Percentiles rank a stretch among this genome's conserved stretches.
These are phyloP conservation scores for Gentiana macrophylla DNA, from an alignment of 257 asterid species.

Conservation along the genomic window DNA sequence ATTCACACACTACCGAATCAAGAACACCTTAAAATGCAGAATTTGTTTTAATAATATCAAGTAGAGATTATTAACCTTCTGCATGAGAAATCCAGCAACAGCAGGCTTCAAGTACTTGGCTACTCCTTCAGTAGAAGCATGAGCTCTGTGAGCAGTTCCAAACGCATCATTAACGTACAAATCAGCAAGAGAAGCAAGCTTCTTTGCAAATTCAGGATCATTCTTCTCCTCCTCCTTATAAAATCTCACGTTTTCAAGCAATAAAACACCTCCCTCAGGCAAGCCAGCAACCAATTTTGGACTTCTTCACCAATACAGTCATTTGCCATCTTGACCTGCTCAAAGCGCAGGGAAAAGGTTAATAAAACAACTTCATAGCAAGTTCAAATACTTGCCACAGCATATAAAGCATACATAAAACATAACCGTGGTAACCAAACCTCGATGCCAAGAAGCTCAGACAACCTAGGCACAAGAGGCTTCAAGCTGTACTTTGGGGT, in stretches of 20 bases:
- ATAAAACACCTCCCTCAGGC: constrained; percentile 69
- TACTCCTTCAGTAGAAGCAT: constrained; percentile 51
- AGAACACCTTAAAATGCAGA: too few species aligned
- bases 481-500: constrained; percentile 93
- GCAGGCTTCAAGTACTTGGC: constrained; percentile 42
- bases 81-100: constrained; percentile 48
- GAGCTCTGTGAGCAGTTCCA: constrained; percentile 74
- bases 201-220: constrained; percentile 49
- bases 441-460: constrained; percentile 72
- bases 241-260: constrained; percentile 72
- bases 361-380: neutral
- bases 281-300: constrained; percentile 53
- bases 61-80: constrained; percentile 20
- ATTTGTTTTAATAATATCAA: too few species aligned
- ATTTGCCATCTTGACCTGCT: constrained; percentile 68
- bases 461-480: constrained; percentile 80
- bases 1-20: too few species aligned
- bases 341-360: neutral
- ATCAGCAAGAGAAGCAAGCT: constrained; percentile 43
- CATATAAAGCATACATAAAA: neutral
- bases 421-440: constrained; percentile 13
- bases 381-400: neutral
- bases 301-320: constrained; percentile 81
- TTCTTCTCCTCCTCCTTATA: constrained; percentile 51
- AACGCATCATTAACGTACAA: constrained; percentile 73